These are phyloP conservation scores for Curvularia sp. DNA, from an alignment of 2,329 filamentous ascomycete genomes.

Conservation along the genomic window DNA sequence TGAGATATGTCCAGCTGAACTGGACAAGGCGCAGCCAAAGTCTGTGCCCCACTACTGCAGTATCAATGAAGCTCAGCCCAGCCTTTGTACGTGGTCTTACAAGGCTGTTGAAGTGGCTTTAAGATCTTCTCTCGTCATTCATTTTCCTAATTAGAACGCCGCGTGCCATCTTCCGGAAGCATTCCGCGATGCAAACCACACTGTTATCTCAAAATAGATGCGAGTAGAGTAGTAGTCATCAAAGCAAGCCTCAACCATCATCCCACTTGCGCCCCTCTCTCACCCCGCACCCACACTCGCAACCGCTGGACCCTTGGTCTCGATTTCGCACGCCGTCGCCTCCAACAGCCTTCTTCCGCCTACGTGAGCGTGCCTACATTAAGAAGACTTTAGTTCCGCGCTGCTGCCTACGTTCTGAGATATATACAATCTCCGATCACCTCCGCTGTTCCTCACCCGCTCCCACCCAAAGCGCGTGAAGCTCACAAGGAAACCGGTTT, in stretches of 20 bases:
- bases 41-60: constrained; percentile 17
- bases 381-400: background rate
- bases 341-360: background rate
- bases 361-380: background rate
- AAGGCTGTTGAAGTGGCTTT: background rate
- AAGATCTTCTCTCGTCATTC: background rate
- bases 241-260: too few relatives aligned
- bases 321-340: background rate
- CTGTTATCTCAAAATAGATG: background rate
- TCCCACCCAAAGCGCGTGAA: background rate
- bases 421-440: background rate
- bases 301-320: background rate
- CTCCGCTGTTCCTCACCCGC: background rate
- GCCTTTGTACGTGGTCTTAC: constrained; percentile 2
- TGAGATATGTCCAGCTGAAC: constrained; percentile 13
- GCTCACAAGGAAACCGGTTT: background rate
- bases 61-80: constrained; percentile 16
- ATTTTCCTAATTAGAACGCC: background rate
- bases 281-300: background rate
- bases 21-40: constrained; percentile 23
- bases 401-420: background rate
- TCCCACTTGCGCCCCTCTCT: background rate
- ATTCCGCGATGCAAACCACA: background rate
- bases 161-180: background rate
- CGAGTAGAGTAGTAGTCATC: background rate